phyloP scores from a whole-genome alignment of 495 filamentous ascomycete genomes.

The Cladorrhinum samala region DNA sequence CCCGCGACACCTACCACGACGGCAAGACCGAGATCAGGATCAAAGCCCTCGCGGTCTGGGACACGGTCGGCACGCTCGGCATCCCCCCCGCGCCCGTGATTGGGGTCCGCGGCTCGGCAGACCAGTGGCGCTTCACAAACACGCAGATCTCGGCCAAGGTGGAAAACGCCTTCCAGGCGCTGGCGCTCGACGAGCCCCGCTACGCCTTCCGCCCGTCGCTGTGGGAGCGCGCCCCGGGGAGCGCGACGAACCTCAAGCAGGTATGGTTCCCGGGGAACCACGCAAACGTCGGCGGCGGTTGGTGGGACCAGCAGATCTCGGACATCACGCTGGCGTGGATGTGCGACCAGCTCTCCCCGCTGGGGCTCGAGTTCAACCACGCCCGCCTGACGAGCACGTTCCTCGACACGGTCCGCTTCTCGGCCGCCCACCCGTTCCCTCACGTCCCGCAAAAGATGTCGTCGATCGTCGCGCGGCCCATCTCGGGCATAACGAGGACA shows the following conservation, averaged over 20 bases:
- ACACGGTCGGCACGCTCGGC: slow-evolving; percentile 33
- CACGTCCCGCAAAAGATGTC: slow-evolving; percentile 11
- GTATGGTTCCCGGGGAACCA: slow-evolving; percentile 68
- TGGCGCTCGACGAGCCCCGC: slow-evolving; percentile 65
- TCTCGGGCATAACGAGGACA: not conserved
- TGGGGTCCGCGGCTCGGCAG: slow-evolving; percentile 27
- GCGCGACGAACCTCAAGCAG: slow-evolving; percentile 49
- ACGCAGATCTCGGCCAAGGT: slow-evolving; percentile 50
- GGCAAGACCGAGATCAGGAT: slow-evolving; percentile 28
- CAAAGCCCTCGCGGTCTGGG: slow-evolving; percentile 35
- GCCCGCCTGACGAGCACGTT: slow-evolving; percentile 21
- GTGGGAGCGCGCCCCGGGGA: slow-evolving; percentile 40
- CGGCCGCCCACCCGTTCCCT: slow-evolving; percentile 29
- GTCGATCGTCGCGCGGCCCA: not conserved
- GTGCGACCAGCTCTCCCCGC: slow-evolving; percentile 30
- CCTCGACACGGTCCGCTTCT: slow-evolving; percentile 21
- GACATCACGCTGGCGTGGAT: slow-evolving; percentile 32
- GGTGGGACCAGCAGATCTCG: slow-evolving; percentile 30
- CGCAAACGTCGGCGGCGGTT: slow-evolving; percentile 54
- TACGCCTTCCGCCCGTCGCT: slow-evolving; percentile 56
- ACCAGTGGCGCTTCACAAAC: slow-evolving; percentile 48
- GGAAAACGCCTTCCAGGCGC: slow-evolving; percentile 64
- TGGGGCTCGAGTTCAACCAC: slow-evolving; percentile 31
- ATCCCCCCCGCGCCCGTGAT: slow-evolving; percentile 30
- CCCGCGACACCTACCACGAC: slow-evolving; percentile 23